Conservation (phyloP, 2,329 filamentous ascomycete species). For the Aspergillus terreus region DNA sequence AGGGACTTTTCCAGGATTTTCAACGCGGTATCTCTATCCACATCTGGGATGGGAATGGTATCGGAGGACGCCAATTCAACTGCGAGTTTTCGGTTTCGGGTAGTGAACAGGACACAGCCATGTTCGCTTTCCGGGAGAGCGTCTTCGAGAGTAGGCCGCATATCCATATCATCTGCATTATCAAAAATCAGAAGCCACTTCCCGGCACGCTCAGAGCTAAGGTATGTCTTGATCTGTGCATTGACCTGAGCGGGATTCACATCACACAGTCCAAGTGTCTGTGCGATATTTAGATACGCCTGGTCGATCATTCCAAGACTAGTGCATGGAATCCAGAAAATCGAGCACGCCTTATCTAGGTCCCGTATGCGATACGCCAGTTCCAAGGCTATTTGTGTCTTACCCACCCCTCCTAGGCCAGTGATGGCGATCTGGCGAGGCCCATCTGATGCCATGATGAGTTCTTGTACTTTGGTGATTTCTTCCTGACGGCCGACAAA, state of each 20-base stretch:
- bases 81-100: constrained; percentile 15
- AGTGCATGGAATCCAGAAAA: constrained; percentile 27
- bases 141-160: constrained; percentile 7
- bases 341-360: constrained; percentile 11
- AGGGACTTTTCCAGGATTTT: not conserved
- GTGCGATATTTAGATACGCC: constrained; percentile 8
- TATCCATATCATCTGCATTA: constrained; percentile 19
- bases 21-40: constrained; percentile 13
- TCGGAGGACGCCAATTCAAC: constrained; percentile 15
- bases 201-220: constrained; percentile 7
- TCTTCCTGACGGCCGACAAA: not conserved
- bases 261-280: constrained; percentile 4
- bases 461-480: not conserved
- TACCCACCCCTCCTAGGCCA: constrained; percentile 10
- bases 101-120: constrained; percentile 26
- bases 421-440: constrained; percentile 3
- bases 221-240: constrained; percentile 7
- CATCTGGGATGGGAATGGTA: constrained; percentile 13
- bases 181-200: constrained; percentile 24
- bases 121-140: constrained; percentile 10
- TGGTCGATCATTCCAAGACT: constrained; percentile 16
- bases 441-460: not conserved
- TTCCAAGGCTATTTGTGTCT: constrained; percentile 19
- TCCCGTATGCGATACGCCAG: constrained; percentile 18
- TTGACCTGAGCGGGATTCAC: constrained; percentile 1